Base-by-base conservation (phyloP, 345 rosid genomes). In the Ceriops tagal region DNA sequence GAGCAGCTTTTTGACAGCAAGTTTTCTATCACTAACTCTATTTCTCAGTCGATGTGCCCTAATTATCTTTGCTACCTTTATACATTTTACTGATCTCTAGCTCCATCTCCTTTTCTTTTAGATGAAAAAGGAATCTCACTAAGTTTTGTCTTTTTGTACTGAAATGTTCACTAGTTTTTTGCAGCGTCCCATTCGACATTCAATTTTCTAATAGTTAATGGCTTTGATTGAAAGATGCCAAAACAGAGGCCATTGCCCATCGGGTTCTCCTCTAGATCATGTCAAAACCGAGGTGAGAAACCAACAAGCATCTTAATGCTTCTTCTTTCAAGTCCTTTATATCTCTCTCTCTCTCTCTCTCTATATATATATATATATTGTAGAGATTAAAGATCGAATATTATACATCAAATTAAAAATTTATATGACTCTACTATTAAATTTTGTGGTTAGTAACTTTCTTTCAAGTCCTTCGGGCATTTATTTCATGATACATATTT, bases 1-100 rank as follows among this genome's bases (percentile, higher is more conserved):
- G 31, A 63, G 66, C 82, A 71, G 83, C 80, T 73, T 78, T 74
- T 68, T 8, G 2, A 24, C 73, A 31, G 61, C 30, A 70, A 70
- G 64, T 73, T 71, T 72, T 73, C 75, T 66, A 69, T 66, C 77
- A 52, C 71, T 69, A 62, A 55, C 34, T 62, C 63, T 30, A 49
- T 61, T 64, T 55, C 62, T 60, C 31, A 63, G 62, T 67, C 34
- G 22, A 68, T 61, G 46, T 64, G 64, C 57, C 71, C 62, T 68
- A 10, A 58, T 30, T 37, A 60, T 31, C 5, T 60, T 31, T 53
- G 8, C 68, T 5, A 30, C 46, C 60, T 52, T 27, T 53, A 46
- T 37, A 18, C 66, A 35, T 51, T 32, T 30, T 15, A 59, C 20
- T 63, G 26, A 52, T n/a, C 66, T 59, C 32, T 27, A 20, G 19